A percentile compares a stretch with the other conserved stretches of the same genome.
These are phyloP conservation scores for Aspergillus sp. DNA, from an alignment of 2,329 filamentous ascomycete genomes.

Conservation along the genomic window DNA sequence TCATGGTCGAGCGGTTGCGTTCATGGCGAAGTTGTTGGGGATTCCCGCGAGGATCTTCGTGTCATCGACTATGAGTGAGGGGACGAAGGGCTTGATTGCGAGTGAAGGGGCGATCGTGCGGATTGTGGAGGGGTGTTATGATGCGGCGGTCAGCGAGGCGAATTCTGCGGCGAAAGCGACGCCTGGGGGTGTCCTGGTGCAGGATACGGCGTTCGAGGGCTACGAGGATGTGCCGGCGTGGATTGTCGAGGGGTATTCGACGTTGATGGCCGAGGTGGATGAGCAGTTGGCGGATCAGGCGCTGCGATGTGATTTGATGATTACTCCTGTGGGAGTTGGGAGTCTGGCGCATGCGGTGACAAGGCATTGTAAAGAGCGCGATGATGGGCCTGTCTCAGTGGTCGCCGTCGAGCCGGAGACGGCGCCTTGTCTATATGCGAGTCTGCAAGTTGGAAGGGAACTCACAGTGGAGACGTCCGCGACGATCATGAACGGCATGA, in stretches of 20 bases:
- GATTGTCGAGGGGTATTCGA: conserved; percentile 76
- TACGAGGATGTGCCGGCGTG: conserved; percentile 68
- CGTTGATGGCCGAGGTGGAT: conserved; percentile 69
- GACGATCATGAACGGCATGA: conserved; percentile 73
- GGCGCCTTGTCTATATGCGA: conserved; percentile 55
- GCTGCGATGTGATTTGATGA: conserved; percentile 48
- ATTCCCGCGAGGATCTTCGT: conserved; percentile 62
- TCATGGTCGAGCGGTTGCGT: conserved; percentile 70
- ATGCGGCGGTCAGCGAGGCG: conserved; percentile 58
- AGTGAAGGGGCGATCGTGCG: conserved; percentile 63
- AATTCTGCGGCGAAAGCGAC: conserved; percentile 37
- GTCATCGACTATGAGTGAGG: conserved; percentile 56
- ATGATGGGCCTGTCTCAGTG: conserved; percentile 41
- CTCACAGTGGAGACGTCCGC: conserved; percentile 54
- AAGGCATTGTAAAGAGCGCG: conserved; percentile 59
- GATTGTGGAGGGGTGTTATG: conserved; percentile 61
- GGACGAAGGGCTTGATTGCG: conserved; percentile 56
- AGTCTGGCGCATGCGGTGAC: conserved; percentile 70
- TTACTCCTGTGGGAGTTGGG: conserved; percentile 71
- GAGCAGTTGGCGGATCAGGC: conserved; percentile 52
- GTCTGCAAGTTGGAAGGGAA: conserved; percentile 48
- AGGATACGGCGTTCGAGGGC: conserved; percentile 67
- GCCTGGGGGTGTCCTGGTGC: conserved; percentile 56
- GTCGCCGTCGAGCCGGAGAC: conserved; percentile 69
- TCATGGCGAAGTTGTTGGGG: conserved; percentile 62